Evolutionary conservation across 306 rosid species (phyloP).

Genomic region (Cyclanthera cordifolia): DNA sequence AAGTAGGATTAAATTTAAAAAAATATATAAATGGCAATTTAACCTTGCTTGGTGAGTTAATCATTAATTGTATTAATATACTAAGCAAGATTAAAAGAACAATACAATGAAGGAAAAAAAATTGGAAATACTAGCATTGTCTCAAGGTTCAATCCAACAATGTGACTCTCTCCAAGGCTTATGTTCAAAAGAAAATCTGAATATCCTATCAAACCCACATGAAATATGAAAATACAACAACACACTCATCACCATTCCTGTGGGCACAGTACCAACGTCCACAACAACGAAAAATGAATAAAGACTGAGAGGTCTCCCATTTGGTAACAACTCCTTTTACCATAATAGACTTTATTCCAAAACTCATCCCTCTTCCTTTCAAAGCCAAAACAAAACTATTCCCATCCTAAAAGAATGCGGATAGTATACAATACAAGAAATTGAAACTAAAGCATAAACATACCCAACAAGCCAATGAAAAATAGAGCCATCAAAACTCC

Average conservation of each 20-base stretch:
- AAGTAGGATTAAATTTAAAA: too few species aligned
- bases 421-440: not conserved
- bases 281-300: too few species aligned
- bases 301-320: not conserved
- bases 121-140: slow-evolving; percentile 1
- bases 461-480: slow-evolving; percentile 99
- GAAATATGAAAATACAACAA: not conserved
- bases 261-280: too few species aligned
- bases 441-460: slow-evolving; percentile 9
- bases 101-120: slow-evolving; percentile 1
- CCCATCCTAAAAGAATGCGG: not conserved
- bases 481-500: slow-evolving; percentile 91
- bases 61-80: not conserved
- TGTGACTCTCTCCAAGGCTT: not conserved
- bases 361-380: not conserved
- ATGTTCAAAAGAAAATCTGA: not conserved
- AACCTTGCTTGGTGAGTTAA: not conserved
- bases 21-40: too few species aligned
- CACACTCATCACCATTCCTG: not conserved
- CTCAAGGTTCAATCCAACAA: not conserved
- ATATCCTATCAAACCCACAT: slow-evolving; percentile 1
- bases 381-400: slow-evolving; percentile 4
- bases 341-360: not conserved
- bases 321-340: not conserved
- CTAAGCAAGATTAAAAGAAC: not conserved